Evolutionary conservation across 352 stramenopile genomes (phyloP).

Genomic region (Pythium utonaiense): DNA sequence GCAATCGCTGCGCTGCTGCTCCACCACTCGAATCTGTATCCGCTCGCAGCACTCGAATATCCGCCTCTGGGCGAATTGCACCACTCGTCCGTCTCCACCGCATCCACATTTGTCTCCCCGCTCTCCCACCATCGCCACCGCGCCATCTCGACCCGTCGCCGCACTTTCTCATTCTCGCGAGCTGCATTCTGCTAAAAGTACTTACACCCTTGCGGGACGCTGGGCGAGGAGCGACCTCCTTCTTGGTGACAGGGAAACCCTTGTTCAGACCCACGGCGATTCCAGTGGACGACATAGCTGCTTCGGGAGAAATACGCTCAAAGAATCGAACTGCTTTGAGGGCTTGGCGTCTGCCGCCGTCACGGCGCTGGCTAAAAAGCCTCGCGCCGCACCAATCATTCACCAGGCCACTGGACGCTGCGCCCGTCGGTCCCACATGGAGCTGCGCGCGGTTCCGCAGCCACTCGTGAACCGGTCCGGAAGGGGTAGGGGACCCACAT

Average conservation of each 20-base stretch:
- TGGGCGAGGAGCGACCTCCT: slow-evolving; percentile 80
- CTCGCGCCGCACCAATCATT: slow-evolving; percentile 33
- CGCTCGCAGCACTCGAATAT: too few relatives aligned
- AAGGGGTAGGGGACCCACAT: neutral
- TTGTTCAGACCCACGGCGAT: slow-evolving; percentile 92
- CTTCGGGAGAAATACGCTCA: slow-evolving; percentile 75
- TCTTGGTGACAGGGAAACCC: slow-evolving; percentile 92
- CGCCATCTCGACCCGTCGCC: too few relatives aligned
- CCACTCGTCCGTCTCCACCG: too few relatives aligned
- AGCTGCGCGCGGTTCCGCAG: slow-evolving; percentile 6
- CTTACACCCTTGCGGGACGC: slow-evolving; percentile 90
- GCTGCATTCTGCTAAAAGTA: slow-evolving; percentile 22
- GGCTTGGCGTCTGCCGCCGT: slow-evolving; percentile 8
- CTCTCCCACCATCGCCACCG: too few relatives aligned
- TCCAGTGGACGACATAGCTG: slow-evolving; percentile 89
- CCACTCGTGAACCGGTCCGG: slow-evolving; percentile 4
- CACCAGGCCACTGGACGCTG: neutral
- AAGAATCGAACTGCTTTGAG: slow-evolving; percentile 72
- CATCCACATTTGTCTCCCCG: too few relatives aligned
- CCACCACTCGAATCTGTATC: too few relatives aligned
- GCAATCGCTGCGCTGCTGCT: too few relatives aligned
- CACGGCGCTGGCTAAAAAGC: slow-evolving; percentile 20
- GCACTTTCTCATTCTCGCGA: neutral
- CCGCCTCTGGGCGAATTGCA: too few relatives aligned
- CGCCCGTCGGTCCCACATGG: slow-evolving; percentile 8